Percentiles rank a stretch among this genome's conserved stretches.
phyloP scores from a whole-genome alignment of 768 basidiomycete species.

The Mycena chlorophos region DNA sequence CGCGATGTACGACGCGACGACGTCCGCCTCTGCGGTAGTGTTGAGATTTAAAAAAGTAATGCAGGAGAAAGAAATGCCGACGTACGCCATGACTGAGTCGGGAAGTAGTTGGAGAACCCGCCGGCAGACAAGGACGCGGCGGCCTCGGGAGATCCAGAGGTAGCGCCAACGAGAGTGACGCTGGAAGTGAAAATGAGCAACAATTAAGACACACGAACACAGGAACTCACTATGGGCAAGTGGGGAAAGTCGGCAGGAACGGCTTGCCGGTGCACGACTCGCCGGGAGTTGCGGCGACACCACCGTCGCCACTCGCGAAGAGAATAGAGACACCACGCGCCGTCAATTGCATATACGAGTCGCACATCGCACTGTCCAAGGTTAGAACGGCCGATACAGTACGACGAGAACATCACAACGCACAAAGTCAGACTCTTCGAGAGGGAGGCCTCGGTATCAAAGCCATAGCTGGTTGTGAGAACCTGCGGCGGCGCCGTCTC shows the following conservation, averaged over 20 bases:
- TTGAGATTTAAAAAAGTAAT: background rate
- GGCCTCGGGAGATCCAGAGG: constrained; percentile 39
- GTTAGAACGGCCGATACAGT: background rate
- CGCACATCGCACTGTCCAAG: constrained; percentile 17
- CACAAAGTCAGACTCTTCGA: constrained; percentile 17
- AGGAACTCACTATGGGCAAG: constrained; percentile 37
- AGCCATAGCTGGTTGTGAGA: constrained; percentile 51
- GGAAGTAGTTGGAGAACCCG: constrained; percentile 49
- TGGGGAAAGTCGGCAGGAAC: constrained; percentile 45
- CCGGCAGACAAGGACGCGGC: constrained; percentile 47
- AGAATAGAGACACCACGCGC: constrained; percentile 43
- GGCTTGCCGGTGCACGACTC: constrained; percentile 40
- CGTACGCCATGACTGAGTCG: constrained; percentile 26
- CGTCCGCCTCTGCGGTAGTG: constrained; percentile 4
- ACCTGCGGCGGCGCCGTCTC: constrained; percentile 37
- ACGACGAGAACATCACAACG: background rate
- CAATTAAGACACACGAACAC: background rate
- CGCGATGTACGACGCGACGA: constrained; percentile 19
- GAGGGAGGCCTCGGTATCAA: constrained; percentile 45
- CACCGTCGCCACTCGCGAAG: constrained; percentile 31
- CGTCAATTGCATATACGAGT: constrained; percentile 35
- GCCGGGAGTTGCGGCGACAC: constrained; percentile 36
- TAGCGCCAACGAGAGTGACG: constrained; percentile 42
- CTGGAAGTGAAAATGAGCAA: constrained; percentile 22
- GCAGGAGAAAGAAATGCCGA: constrained; percentile 20